phyloP scores from a whole-genome alignment of 352 stramenopile species.

The Phytophthora nicotianae region DNA sequence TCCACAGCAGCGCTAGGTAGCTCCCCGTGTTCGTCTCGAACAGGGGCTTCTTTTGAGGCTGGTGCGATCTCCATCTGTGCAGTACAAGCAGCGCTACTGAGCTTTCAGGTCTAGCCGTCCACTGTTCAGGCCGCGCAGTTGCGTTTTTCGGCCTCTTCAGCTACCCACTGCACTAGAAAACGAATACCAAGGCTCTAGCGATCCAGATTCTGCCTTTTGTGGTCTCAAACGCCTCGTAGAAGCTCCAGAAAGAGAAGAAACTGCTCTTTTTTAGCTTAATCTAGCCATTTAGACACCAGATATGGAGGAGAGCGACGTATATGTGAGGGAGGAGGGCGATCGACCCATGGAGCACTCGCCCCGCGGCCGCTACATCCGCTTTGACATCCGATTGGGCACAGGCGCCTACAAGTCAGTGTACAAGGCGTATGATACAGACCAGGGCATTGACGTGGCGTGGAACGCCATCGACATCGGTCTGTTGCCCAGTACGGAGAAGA shows the following conservation, averaged over 20 bases:
- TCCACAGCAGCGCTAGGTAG: constrained; percentile 16
- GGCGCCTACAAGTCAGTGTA: constrained; percentile 93
- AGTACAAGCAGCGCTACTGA: constrained; percentile 24
- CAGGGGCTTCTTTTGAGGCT: constrained; percentile 17
- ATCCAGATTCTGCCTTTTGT: background rate
- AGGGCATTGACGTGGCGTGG: constrained; percentile 99
- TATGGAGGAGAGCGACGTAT: constrained; percentile 76
- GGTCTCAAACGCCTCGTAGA: constrained; percentile 2
- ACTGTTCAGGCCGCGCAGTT: background rate
- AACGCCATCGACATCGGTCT: constrained; percentile 98
- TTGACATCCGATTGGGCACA: constrained; percentile 82
- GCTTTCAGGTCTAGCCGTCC: constrained; percentile 2
- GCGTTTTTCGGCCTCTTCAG: constrained; percentile 7
- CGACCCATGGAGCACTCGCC: constrained; percentile 79
- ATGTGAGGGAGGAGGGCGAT: constrained; percentile 76
- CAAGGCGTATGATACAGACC: constrained; percentile 97
- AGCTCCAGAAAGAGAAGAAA: constrained; percentile 20
- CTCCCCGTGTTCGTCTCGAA: constrained; percentile 21
- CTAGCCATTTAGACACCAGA: constrained; percentile 4
- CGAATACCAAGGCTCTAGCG: background rate
- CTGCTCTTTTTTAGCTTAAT: constrained; percentile 4
- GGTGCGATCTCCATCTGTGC: constrained; percentile 19
- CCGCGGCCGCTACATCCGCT: constrained; percentile 86
- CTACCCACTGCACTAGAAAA: background rate
- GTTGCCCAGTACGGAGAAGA: constrained; percentile 94